phyloP scores from a whole-genome alignment of 2,329 filamentous ascomycete species.

The Microdochium bolleyi region DNA sequence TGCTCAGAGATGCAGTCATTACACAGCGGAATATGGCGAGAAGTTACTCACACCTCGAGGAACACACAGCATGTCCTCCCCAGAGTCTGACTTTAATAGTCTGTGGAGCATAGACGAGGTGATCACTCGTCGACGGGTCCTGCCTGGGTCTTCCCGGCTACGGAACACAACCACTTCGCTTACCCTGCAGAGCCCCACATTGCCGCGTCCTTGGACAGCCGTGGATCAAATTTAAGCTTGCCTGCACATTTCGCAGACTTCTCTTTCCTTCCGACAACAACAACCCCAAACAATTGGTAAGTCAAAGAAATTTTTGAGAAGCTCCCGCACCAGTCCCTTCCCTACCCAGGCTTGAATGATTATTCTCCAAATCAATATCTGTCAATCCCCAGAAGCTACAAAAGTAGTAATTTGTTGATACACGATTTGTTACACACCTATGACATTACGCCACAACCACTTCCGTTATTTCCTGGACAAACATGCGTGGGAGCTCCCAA shows the following conservation, averaged over 20 bases:
- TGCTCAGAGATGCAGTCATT: neutral
- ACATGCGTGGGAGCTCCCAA: neutral
- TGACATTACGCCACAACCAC: neutral
- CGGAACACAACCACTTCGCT: neutral
- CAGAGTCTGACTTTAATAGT: too few relatives aligned
- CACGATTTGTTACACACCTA: slow-evolving; percentile 31
- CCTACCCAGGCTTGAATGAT: slow-evolving; percentile 40
- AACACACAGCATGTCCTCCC: too few relatives aligned
- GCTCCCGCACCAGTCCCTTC: neutral
- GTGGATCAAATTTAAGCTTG: neutral
- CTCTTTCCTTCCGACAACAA: slow-evolving; percentile 6
- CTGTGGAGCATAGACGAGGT: too few relatives aligned
- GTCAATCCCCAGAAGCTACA: slow-evolving; percentile 68
- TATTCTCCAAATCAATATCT: slow-evolving; percentile 59
- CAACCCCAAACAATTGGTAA: slow-evolving; percentile 11
- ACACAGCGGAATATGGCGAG: too few relatives aligned
- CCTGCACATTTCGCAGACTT: neutral
- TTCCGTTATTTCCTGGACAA: neutral
- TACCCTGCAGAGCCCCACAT: neutral
- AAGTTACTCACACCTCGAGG: too few relatives aligned
- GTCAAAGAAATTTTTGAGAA: slow-evolving; percentile 4
- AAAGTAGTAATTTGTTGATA: slow-evolving; percentile 41
- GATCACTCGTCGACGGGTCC: too few relatives aligned
- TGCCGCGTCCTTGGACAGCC: neutral
- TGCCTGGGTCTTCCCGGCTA: too few relatives aligned